These are phyloP conservation scores for Butyriboletus loyo DNA, from an alignment of 768 basidiomycete species.

Conservation along the genomic window DNA sequence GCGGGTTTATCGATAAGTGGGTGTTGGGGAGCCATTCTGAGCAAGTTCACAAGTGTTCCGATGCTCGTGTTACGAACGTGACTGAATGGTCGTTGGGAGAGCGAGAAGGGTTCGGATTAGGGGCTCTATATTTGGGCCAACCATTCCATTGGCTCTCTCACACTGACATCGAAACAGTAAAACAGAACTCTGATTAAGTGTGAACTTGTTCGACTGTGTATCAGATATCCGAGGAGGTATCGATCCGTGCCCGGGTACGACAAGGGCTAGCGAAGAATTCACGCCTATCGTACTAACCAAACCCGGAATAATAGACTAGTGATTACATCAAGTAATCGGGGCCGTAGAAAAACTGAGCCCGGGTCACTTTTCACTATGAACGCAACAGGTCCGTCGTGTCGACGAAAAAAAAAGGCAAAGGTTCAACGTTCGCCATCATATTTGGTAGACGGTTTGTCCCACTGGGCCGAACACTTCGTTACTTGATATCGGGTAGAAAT, in stretches of 20 bases:
- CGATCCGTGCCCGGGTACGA: not conserved
- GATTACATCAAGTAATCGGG: not conserved
- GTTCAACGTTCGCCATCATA: not conserved
- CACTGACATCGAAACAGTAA: not conserved
- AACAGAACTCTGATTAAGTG: constrained; percentile 2
- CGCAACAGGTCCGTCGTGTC: not conserved
- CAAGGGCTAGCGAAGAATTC: not conserved
- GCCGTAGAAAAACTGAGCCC: not conserved
- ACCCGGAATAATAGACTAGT: not conserved
- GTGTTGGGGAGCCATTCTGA: constrained; percentile 41
- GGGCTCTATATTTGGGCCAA: constrained; percentile 9
- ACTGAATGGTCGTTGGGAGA: not conserved
- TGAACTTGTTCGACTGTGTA: not conserved
- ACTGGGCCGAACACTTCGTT: not conserved
- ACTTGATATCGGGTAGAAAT: not conserved
- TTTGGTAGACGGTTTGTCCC: no score
- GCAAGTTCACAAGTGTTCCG: not conserved
- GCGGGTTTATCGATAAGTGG: constrained; percentile 61
- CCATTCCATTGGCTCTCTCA: not conserved
- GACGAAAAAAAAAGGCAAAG: not conserved
- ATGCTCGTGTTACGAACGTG: not conserved
- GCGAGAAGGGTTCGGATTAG: not conserved
- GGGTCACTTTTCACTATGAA: no score
- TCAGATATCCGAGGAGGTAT: constrained; percentile 9
- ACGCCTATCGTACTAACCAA: no score